These are phyloP conservation scores for Calonectria ilicicola DNA, from an alignment of 2,329 filamentous ascomycete species.

Conservation along the genomic window DNA sequence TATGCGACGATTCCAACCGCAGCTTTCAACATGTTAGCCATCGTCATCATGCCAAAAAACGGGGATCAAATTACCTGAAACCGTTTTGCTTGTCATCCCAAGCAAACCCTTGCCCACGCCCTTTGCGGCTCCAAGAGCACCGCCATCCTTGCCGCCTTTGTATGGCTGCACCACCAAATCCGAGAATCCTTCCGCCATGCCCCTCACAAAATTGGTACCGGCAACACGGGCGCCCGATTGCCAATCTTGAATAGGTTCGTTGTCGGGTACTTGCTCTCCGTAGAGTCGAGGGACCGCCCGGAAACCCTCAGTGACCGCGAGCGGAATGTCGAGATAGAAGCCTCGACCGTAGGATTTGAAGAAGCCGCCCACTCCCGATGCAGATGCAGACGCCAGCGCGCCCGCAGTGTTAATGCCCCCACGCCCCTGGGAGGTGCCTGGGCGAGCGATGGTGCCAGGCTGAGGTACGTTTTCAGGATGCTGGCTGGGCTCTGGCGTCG, in stretches of 20 bases:
- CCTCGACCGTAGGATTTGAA: conserved; percentile 32
- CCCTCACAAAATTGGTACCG: conserved; percentile 25
- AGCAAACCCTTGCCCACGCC: conserved; percentile 28
- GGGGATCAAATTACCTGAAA: conserved; percentile 21
- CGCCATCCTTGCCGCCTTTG: conserved; percentile 25
- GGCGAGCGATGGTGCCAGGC: neutral
- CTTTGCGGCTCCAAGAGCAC: conserved; percentile 16
- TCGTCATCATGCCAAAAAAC: neutral
- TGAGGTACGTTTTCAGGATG: neutral
- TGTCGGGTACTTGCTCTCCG: conserved; percentile 23
- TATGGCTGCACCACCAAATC: conserved; percentile 28
- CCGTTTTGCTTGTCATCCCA: conserved; percentile 28
- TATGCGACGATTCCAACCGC: conserved; percentile 30
- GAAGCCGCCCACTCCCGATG: conserved; percentile 22
- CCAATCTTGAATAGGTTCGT: conserved; percentile 28
- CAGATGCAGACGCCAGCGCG: conserved; percentile 27
- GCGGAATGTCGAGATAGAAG: conserved; percentile 22
- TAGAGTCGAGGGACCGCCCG: conserved; percentile 28
- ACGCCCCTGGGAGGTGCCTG: neutral
- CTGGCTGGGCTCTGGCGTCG: neutral
- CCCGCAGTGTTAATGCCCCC: conserved; percentile 9
- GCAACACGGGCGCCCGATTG: conserved; percentile 22
- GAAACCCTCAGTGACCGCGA: conserved; percentile 35
- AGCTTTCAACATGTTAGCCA: conserved; percentile 11
- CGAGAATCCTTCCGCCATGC: conserved; percentile 23